Conservation (phyloP, 2,329 filamentous ascomycete species). For the Catunica adiposa region DNA sequence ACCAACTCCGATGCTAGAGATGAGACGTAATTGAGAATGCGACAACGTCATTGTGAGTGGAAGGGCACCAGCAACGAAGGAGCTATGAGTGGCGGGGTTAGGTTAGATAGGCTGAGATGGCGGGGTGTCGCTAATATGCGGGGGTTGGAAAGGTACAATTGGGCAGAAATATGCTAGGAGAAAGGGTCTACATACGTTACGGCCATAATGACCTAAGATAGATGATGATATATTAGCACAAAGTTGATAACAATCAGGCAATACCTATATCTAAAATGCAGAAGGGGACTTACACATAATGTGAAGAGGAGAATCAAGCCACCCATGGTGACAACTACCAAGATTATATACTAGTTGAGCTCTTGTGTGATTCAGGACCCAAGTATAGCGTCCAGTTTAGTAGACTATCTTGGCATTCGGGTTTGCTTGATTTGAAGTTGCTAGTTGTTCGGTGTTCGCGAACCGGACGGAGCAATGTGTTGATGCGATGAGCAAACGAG, state of each 20-base stretch:
- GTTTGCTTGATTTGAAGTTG: too few relatives aligned
- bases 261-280: too few relatives aligned
- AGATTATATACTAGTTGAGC: too few relatives aligned
- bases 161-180: conserved; percentile 7
- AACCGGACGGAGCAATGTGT: too few relatives aligned
- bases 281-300: conserved; percentile 24
- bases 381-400: too few relatives aligned
- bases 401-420: too few relatives aligned
- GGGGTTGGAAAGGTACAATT: not conserved
- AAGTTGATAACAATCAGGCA: not conserved
- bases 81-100: conserved; percentile 36
- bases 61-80: conserved; percentile 80
- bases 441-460: too few relatives aligned
- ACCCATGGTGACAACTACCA: conserved; percentile 25
- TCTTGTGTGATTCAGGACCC: too few relatives aligned
- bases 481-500: too few relatives aligned
- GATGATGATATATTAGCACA: not conserved
- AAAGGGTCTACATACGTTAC: conserved; percentile 32
- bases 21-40: conserved; percentile 68
- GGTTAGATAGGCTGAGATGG: not conserved
- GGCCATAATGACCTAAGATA: conserved; percentile 38
- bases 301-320: conserved; percentile 26
- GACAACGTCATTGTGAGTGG: conserved; percentile 81
- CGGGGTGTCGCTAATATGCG: conserved; percentile 12
- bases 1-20: conserved; percentile 85